Base-by-base conservation (phyloP, 2,329 filamentous ascomycete species). In the Graphiopsis chlorocephala region DNA sequence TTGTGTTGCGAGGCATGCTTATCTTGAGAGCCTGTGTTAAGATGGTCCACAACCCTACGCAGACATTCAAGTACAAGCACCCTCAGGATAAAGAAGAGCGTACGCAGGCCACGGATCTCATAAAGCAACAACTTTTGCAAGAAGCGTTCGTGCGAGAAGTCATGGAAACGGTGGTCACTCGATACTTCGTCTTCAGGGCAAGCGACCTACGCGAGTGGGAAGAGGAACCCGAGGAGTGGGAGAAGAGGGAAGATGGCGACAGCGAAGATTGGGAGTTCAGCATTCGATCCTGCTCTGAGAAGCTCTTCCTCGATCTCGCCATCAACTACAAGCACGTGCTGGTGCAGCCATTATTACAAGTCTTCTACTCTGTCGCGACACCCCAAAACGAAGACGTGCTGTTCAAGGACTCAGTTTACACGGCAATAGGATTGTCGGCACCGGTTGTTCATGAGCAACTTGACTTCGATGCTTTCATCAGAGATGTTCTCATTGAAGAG, bases 221-320 rank as follows among this genome's bases (percentile, higher is more conserved):
- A 57, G 90, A 96, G 73, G 93, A 97, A 65, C 92, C 94, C 0
- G 92, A 99, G 76, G 93, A 96, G 62, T 99, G 95, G 93, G 94
- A 97, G 76, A 89, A 91, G 68, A 88, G 90, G 72, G 93, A 97
- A 80, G 92, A 96, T 72, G 90, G 89, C 66, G 87, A 91, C 65
- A 88, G 90, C 38, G 91, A 92, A 70, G 91, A 90, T 1, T 98
- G 91, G 85, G 93, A 98, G 73, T 97, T 93, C 81, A 91, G 94
- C 65, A 89, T 98, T 61, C 88, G 94, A 33, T 92, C 93, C 2
- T 98, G 94, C 74, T 90, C 95, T 0, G 95, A 99, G 78, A 96
- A 93, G 77, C 83, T 99, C 15, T 97, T 98, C 77, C 84, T 97
- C 70, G 93, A 97, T 72, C 85, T 99, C 20, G 86, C 97, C 66